Evolutionary conservation across 768 basidiomycete species (phyloP).

Genomic region (Collybiopsis luxurians): DNA sequence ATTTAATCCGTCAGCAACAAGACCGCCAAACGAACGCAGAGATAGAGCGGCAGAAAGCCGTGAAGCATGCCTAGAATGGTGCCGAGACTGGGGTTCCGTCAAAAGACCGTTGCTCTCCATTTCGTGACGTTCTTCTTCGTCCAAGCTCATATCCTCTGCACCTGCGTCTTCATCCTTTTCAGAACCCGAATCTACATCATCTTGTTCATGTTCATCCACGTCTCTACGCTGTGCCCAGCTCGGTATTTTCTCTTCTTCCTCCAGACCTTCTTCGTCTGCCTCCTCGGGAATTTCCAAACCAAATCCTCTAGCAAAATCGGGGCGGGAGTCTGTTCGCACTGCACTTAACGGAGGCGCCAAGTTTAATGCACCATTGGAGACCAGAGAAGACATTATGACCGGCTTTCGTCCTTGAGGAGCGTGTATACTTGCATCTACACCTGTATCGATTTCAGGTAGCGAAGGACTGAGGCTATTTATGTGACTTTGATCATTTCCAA

Average conservation of each 20-base stretch:
- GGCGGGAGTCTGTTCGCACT: constrained; percentile 49
- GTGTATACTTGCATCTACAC: constrained; percentile 30
- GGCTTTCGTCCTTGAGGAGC: constrained; percentile 59
- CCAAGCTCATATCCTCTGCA: constrained; percentile 34
- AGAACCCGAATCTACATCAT: constrained; percentile 4
- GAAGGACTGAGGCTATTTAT: constrained; percentile 2
- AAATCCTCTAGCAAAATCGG: constrained; percentile 79
- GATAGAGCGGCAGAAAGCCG: constrained; percentile 67
- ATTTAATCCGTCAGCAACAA: constrained; percentile 30
- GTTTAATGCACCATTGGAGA: background rate
- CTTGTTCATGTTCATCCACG: constrained; percentile 15
- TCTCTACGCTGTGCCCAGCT: constrained; percentile 21
- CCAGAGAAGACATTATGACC: constrained; percentile 33
- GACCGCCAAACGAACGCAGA: constrained; percentile 57
- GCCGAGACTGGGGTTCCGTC: constrained; percentile 46
- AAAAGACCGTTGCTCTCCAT: constrained; percentile 38
- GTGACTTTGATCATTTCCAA: constrained; percentile 45
- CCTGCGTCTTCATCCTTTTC: background rate
- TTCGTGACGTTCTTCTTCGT: constrained; percentile 30
- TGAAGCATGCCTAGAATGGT: constrained; percentile 71
- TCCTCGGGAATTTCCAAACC: constrained; percentile 79
- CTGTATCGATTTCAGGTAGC: constrained; percentile 18
- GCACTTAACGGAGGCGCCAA: constrained; percentile 44
- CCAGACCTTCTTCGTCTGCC: constrained; percentile 42
- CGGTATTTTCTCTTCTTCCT: constrained; percentile 29